phyloP scores from a whole-genome alignment of 2,329 filamentous ascomycete genomes.

The Mycogone perniciosa region DNA sequence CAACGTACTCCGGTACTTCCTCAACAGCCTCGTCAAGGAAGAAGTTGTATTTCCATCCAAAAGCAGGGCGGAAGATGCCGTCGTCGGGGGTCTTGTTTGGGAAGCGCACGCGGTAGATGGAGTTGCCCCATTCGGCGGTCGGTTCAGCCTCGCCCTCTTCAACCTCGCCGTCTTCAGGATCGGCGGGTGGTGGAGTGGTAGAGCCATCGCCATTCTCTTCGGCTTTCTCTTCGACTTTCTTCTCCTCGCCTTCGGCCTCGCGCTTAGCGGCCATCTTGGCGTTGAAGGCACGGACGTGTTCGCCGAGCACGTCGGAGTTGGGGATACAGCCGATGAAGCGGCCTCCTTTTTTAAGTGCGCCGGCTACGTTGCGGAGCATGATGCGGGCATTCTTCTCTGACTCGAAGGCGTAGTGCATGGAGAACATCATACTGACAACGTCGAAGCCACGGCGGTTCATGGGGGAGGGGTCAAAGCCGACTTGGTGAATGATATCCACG shows the following conservation, averaged over 20 bases:
- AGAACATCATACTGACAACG: constrained; percentile 98
- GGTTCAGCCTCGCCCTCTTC: constrained; percentile 58
- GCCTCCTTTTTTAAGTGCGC: constrained; percentile 85
- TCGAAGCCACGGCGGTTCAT: constrained; percentile 79
- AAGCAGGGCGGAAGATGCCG: constrained; percentile 88
- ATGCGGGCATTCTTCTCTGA: constrained; percentile 80
- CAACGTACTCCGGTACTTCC: constrained; percentile 93
- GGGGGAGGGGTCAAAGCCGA: constrained; percentile 77
- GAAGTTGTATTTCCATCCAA: constrained; percentile 97
- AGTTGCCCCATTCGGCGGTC: constrained; percentile 83
- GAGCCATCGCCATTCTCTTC: constrained; percentile 16
- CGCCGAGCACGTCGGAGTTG: constrained; percentile 86
- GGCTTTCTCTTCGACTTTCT: constrained; percentile 20
- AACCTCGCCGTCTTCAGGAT: constrained; percentile 37
- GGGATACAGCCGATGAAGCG: constrained; percentile 93
- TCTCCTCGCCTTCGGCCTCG: constrained; percentile 32
- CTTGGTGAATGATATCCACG: constrained; percentile 72
- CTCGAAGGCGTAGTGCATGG: constrained; percentile 98
- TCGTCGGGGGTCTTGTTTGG: constrained; percentile 75
- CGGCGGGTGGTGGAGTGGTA: constrained; percentile 21
- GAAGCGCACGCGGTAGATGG: constrained; percentile 86
- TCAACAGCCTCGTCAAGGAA: constrained; percentile 94
- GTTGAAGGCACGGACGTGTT: constrained; percentile 72
- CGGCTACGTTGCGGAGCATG: constrained; percentile 91
- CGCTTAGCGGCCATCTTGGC: constrained; percentile 38